These are phyloP conservation scores for Monosporascus sp. DNA, from an alignment of 2,329 filamentous ascomycete genomes.

Conservation along the genomic window DNA sequence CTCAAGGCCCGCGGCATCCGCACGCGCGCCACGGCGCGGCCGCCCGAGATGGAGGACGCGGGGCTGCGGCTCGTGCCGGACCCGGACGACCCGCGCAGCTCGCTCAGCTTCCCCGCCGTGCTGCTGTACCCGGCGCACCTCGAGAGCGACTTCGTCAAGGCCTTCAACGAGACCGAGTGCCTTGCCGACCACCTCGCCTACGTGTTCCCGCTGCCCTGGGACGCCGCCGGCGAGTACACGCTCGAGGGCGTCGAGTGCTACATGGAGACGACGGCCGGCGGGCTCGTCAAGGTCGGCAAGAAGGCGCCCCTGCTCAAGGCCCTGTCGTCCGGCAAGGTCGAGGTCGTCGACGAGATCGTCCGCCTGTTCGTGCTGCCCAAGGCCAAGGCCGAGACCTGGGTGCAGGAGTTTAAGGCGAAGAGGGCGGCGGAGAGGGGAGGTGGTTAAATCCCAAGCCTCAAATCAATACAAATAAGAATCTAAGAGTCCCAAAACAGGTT, in stretches of 20 bases:
- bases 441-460: constrained; percentile 9
- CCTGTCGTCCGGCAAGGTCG: constrained; percentile 69
- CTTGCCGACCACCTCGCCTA: constrained; percentile 77
- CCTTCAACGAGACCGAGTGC: constrained; percentile 71
- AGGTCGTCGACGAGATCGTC: constrained; percentile 82
- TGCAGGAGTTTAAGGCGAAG: constrained; percentile 77
- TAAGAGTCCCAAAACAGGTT: no score
- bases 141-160: constrained; percentile 88
- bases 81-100: constrained; percentile 66
- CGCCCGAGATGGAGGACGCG: constrained; percentile 87
- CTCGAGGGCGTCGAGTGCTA: constrained; percentile 72
- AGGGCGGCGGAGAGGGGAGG: constrained; percentile 47
- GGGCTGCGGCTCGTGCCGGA: constrained; percentile 65
- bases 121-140: constrained; percentile 79
- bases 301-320: constrained; percentile 74
- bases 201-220: constrained; percentile 87
- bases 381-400: constrained; percentile 65
- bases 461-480: constrained; percentile 4
- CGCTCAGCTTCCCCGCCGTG: constrained; percentile 71
- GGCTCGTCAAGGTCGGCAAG: constrained; percentile 85
- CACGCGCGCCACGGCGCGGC: constrained; percentile 60
- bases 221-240: constrained; percentile 62
- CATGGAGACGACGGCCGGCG: constrained; percentile 75
- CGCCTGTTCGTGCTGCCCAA: constrained; percentile 78
- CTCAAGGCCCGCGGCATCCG: constrained; percentile 66